Evolutionary conservation across 1,284 basidiomycete species (phyloP), one percentile per base, ranked within the genome.

Genomic region (Testicularia cyperi): DNA sequence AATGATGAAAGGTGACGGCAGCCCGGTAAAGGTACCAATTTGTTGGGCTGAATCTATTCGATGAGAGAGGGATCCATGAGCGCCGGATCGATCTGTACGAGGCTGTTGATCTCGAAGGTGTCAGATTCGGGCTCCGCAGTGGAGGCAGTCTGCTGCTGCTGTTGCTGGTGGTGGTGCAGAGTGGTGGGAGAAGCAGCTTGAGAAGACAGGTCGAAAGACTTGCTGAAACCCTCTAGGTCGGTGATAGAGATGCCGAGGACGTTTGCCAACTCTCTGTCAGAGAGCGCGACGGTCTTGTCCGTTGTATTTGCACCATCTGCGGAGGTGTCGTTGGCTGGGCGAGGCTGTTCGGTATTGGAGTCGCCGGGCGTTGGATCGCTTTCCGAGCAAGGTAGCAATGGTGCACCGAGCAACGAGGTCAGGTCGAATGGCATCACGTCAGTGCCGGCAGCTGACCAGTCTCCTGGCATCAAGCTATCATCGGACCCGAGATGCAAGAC

Each of bases 211-310:
- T n/a, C n/a, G n/a, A 62, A 39, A 6, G 53, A 47, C 38, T 56
- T 52, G 24, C 53, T 56, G 42, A 56, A 62, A 2, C 53, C 44
- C 10, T 44, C 53, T 12, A 62, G 35, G 16, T 62, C 58, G 29
- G 31, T 44, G 15, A 49, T 57, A 12, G 60, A 57, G 39, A 63
- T 58, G 24, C 60, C 60, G 6, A 63, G 49, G 6, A 58, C 45
- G 15, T 48, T 49, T 45, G 60, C 60, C 18, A 63, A 54, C 24
- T 63, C 60, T 31, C 49, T 49, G 26, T 63, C 60, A 38, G 43
- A 52, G 37, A 57, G 44, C 2, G 41, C 48, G 25, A 57, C 39
- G 5, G 44, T 28, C 8, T 43, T 44, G 24, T 47, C 46, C 6
- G 37, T 25, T 12, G 41, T n/a, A n/a, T n/a, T n/a, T n/a, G n/a